Conservation (phyloP, 2,329 filamentous ascomycete species). For the Hysterium pulicare region DNA sequence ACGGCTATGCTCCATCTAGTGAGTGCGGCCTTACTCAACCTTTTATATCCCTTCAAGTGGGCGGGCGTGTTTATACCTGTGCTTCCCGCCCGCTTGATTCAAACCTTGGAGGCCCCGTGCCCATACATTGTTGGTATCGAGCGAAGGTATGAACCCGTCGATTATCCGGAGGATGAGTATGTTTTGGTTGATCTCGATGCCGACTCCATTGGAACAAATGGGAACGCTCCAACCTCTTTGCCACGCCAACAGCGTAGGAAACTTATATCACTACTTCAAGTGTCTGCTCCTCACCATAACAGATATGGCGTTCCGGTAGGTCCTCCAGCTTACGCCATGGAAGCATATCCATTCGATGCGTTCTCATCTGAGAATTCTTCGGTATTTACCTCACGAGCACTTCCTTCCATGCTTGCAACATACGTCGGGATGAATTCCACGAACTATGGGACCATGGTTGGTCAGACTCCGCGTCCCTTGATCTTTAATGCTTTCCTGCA, state of each 20-base stretch:
- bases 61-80: slow-evolving; percentile 91
- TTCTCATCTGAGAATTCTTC: slow-evolving; percentile 84
- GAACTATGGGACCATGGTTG: slow-evolving; percentile 70
- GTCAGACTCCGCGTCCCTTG: slow-evolving; percentile 55
- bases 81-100: slow-evolving; percentile 80
- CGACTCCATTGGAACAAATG: slow-evolving; percentile 82
- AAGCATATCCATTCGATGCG: slow-evolving; percentile 85
- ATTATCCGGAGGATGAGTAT: slow-evolving; percentile 91
- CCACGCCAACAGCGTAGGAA: slow-evolving; percentile 89
- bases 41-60: slow-evolving; percentile 91
- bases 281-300: slow-evolving; percentile 85
- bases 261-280: slow-evolving; percentile 79
- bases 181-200: slow-evolving; percentile 91
- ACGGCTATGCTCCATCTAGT: slow-evolving; percentile 94
- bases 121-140: slow-evolving; percentile 97
- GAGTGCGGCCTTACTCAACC: slow-evolving; percentile 77
- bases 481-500: slow-evolving; percentile 91
- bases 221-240: slow-evolving; percentile 68
- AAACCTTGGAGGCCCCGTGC: slow-evolving; percentile 89
- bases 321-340: slow-evolving; percentile 86
- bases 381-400: slow-evolving; percentile 70
- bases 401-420: slow-evolving; percentile 71
- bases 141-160: slow-evolving; percentile 79
- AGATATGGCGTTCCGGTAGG: slow-evolving; percentile 83
- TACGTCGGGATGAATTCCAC: slow-evolving; percentile 88